Evolutionary conservation across 2,329 filamentous ascomycete species (phyloP).

Genomic region (Colletotrichum sp.): DNA sequence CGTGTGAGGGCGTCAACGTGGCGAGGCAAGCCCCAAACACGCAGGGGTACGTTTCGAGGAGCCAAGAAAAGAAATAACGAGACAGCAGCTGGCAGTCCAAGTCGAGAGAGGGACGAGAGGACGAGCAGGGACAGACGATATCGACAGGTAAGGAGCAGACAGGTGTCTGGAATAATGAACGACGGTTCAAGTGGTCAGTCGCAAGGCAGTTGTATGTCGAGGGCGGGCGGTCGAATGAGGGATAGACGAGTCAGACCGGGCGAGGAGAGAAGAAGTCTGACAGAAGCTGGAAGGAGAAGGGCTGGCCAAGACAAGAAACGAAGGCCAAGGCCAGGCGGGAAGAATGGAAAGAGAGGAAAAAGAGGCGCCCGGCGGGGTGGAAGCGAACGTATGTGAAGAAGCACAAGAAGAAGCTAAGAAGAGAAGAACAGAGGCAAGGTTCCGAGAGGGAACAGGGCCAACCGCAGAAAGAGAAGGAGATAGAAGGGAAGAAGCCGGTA

Average conservation of each 20-base stretch:
- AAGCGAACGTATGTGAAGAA: background rate
- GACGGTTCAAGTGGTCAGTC: background rate
- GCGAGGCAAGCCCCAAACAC: background rate
- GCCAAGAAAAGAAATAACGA: background rate
- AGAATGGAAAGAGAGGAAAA: background rate
- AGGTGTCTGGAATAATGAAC: background rate
- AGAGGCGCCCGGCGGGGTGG: background rate
- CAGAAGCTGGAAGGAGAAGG: background rate
- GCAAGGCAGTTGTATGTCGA: background rate
- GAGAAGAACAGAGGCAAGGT: background rate
- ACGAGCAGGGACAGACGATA: background rate
- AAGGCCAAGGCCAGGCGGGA: background rate
- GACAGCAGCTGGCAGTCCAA: background rate
- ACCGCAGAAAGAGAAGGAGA: background rate
- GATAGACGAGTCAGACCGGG: background rate
- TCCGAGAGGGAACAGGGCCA: background rate
- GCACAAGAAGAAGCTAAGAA: background rate
- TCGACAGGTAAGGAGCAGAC: background rate
- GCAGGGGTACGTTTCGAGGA: background rate
- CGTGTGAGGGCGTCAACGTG: background rate
- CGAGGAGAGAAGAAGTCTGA: background rate
- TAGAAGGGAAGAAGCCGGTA: slow-evolving; percentile 10
- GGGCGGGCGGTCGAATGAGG: background rate
- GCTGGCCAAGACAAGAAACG: background rate
- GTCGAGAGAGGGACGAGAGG: background rate